Evolutionary conservation across 306 rosid species (phyloP), one percentile per base, ranked within the genome.

Genomic region (Acacia acuminata): DNA sequence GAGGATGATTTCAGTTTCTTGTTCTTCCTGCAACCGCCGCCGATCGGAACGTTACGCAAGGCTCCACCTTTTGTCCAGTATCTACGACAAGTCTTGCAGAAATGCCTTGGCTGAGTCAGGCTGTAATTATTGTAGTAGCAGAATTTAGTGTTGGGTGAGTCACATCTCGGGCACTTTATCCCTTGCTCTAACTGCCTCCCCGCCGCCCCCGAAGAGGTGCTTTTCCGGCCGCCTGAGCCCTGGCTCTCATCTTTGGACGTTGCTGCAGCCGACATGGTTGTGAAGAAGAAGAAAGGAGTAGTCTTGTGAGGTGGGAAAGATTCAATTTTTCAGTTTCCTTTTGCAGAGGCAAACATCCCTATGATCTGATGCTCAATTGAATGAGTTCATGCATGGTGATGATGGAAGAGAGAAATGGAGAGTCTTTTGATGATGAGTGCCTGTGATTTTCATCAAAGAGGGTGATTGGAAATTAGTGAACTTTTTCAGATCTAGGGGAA

Each of bases 1-100:
- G 70, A 89, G 1, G 88, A 84, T 2, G 97, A 87, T 32, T 89
- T 92, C 2, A 89, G 70, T 83, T 90, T 92, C 84, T 96, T 96
- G 93, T 85, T 93, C 89, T 92, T 96, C 63, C 99, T 86, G 88
- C 99, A 93, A 2, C 99, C 98, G 1, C 99, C 99, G 0, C 99
- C 99, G 12, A 96, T 85, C 8, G 99, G 99, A 19, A 96, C 96
- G 85, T 91, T 96, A 38, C 99, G 88, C 50, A 96, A 79, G 55
- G 99, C 96, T 1, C 99, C 99, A 20, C 97, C 99, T 81, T 90
- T 92, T 60, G 99, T 96, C 99, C 99, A 96, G 88, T 96, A 96
- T 63, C 99, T 85, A 50, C 99, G 83, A 73, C 99, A 96, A 2
- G 98, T 96, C 84, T 96, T 96, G 91, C 99, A 96, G 89, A 96